phyloP scores from a whole-genome alignment of 768 basidiomycete species.

The Boletus sp. region DNA sequence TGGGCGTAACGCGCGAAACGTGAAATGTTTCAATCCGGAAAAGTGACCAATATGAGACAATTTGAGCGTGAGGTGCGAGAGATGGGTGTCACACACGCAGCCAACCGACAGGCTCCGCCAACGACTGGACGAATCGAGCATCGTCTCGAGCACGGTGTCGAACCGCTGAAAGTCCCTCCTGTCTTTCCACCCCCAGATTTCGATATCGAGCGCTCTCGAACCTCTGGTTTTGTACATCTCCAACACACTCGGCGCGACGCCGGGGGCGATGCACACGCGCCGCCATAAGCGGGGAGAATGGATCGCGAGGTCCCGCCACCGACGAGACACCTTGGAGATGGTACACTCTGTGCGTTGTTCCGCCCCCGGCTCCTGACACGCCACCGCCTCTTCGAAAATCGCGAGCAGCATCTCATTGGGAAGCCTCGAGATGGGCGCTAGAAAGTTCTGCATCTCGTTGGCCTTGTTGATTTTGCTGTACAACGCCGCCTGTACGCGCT shows the following conservation, averaged over 20 bases:
- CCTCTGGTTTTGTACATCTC: conserved; percentile 26
- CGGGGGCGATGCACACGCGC: conserved; percentile 24
- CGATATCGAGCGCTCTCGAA: conserved; percentile 25
- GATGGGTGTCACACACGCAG: conserved; percentile 27
- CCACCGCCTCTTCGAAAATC: conserved; percentile 31
- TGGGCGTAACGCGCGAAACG: conserved; percentile 29
- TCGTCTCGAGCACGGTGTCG: conserved; percentile 23
- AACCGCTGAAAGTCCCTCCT: conserved; percentile 32
- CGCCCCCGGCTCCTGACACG: conserved; percentile 18
- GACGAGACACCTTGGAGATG: conserved; percentile 31
- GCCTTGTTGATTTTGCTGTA: conserved; percentile 21
- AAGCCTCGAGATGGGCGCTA: conserved; percentile 28
- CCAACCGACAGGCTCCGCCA: conserved; percentile 30
- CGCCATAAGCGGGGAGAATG: conserved; percentile 31
- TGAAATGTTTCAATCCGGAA: conserved; percentile 26
- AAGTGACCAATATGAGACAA: conserved; percentile 18
- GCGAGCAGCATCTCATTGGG: conserved; percentile 31
- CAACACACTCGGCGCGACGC: conserved; percentile 15
- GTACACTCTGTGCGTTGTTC: conserved; percentile 21
- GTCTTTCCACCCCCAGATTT: conserved; percentile 29
- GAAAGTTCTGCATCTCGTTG: conserved; percentile 29
- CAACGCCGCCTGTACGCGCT: conserved; percentile 13
- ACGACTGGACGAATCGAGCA: conserved; percentile 25
- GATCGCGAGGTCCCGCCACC: conserved; percentile 32
- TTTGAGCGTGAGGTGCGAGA: conserved; percentile 28